phyloP scores from a whole-genome alignment of 306 rosid genomes.

The Prosopis cineraria region DNA sequence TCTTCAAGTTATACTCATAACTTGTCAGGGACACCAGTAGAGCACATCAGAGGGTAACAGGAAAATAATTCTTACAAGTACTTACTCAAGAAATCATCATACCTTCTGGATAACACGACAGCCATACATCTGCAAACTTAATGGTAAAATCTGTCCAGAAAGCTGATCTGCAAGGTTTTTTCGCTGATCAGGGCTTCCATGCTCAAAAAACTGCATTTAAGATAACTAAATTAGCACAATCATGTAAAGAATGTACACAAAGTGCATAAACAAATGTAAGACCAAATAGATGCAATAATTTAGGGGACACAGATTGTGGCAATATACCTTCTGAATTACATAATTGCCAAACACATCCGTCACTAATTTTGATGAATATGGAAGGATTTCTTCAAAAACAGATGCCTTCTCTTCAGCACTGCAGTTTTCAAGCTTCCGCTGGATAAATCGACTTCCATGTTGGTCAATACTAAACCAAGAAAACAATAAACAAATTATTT shows the following conservation, averaged over 20 bases:
- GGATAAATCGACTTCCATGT: slow-evolving; percentile 84
- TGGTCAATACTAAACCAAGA: slow-evolving; percentile 57
- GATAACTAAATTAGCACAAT: slow-evolving; percentile 10
- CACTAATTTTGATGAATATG: slow-evolving; percentile 57
- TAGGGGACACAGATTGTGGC: slow-evolving; percentile 2
- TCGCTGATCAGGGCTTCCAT: slow-evolving; percentile 64
- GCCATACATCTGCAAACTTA: slow-evolving; percentile 80
- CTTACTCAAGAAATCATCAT: slow-evolving; percentile 21
- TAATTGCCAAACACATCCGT: slow-evolving; percentile 75
- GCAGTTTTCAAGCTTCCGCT: slow-evolving; percentile 68
- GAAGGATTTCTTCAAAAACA: slow-evolving; percentile 68
- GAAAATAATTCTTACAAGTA: neutral
- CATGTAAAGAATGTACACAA: neutral
- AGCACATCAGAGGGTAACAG: neutral
- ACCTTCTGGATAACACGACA: slow-evolving; percentile 88
- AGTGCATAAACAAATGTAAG: slow-evolving; percentile 8
- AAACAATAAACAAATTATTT: slow-evolving; percentile 30
- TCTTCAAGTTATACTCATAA: neutral
- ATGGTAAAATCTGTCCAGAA: slow-evolving; percentile 53
- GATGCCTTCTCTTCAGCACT: slow-evolving; percentile 58
- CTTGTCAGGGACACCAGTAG: neutral
- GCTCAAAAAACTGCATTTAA: slow-evolving; percentile 54
- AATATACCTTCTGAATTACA: slow-evolving; percentile 68
- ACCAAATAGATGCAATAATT: neutral
- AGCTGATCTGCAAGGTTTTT: slow-evolving; percentile 63